phyloP scores from a whole-genome alignment of 129 eudicot genomes.

The carrot (Daucus carota) region DH1_v3.0 NC_030381.2:45839001-45839500 shows the following conservation, averaged over 20 bases:
- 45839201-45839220: constrained; percentile 93
- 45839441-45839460: background rate
- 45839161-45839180: constrained; percentile 97
- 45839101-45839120: background rate
- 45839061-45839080: background rate
- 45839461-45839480: background rate
- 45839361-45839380: constrained; percentile 86
- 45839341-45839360: constrained; percentile 82
- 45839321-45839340: constrained; percentile 89
- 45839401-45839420: constrained; percentile 89
- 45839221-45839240: constrained; percentile 60
- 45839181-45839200: constrained; percentile 94
- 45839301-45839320: constrained; percentile 2
- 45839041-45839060: background rate
- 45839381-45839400: constrained; percentile 92
- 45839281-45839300: background rate
- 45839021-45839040: background rate
- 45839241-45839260: background rate
- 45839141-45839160: constrained; percentile 71
- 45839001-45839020: background rate
- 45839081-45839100: background rate
- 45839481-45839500: background rate
- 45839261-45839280: background rate
- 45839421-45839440: constrained; percentile 44
- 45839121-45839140: background rate